These are phyloP conservation scores for Bruguiera sexangula DNA, from an alignment of 345 rosid genomes.

Conservation along the genomic window DNA sequence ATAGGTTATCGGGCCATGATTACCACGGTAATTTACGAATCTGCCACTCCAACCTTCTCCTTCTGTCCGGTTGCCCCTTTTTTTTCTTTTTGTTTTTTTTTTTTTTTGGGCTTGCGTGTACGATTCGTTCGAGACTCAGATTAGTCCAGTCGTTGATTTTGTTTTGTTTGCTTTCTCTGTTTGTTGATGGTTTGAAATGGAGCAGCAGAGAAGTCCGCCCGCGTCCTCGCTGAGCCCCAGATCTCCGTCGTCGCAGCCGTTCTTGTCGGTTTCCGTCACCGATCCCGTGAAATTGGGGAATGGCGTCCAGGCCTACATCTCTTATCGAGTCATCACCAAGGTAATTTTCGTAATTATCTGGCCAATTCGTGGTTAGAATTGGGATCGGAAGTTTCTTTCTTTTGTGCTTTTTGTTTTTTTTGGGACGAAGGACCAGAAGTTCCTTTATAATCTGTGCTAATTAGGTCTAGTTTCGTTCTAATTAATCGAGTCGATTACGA, in stretches of 20 bases:
- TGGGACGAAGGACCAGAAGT: not conserved
- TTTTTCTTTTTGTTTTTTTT: not conserved
- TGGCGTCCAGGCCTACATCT: constrained; percentile 95
- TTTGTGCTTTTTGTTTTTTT: not conserved
- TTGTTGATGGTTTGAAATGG: constrained; percentile 28
- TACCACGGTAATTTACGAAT: constrained; percentile 19
- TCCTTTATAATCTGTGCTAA: not conserved
- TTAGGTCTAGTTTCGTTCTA: too few relatives aligned
- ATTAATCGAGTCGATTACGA: too few relatives aligned
- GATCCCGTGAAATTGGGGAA: constrained; percentile 98
- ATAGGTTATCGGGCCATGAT: constrained; percentile 15
- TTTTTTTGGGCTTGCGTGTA: not conserved
- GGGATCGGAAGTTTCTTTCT: not conserved
- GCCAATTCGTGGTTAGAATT: not conserved
- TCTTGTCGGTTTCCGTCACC: constrained; percentile 67
- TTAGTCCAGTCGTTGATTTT: not conserved
- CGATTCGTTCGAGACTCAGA: not conserved
- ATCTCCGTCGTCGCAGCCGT: constrained; percentile 73
- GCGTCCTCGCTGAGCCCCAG: constrained; percentile 80
- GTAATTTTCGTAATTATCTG: constrained; percentile 23
- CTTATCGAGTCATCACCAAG: constrained; percentile 95
- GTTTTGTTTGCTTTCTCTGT: not conserved
- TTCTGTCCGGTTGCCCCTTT: not conserved
- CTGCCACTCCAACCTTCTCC: constrained; percentile 12
- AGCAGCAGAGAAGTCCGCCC: constrained; percentile 60